Conservation (phyloP, 805 yeast genomes). For the Yarrowia yakushimensis region DNA sequence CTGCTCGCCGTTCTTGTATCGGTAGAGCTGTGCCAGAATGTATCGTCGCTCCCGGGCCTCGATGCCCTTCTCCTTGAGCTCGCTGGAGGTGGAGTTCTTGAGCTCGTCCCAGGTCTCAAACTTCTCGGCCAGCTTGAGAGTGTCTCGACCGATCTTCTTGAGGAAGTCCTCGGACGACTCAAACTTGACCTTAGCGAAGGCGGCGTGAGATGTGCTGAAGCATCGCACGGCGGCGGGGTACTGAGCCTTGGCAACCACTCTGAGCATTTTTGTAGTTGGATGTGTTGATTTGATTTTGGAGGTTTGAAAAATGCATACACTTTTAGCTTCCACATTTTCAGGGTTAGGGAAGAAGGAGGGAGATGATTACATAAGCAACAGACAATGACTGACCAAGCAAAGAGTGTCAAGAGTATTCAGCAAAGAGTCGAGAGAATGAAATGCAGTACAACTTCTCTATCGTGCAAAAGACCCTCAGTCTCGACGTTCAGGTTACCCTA, state of each 20-base stretch:
- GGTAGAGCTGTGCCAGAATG: slow-evolving; percentile 68
- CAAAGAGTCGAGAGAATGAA: too few species aligned
- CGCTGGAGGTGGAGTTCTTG: slow-evolving; percentile 51
- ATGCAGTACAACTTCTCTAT: too few species aligned
- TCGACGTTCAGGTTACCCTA: neutral
- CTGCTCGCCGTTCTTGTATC: slow-evolving; percentile 54
- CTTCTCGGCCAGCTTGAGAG: slow-evolving; percentile 60
- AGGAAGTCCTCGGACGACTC: slow-evolving; percentile 45
- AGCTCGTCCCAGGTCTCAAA: slow-evolving; percentile 74
- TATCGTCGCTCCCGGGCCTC: slow-evolving; percentile 64
- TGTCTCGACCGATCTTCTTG: slow-evolving; percentile 71
- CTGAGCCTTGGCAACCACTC: slow-evolving; percentile 17
- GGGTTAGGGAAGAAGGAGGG: neutral
- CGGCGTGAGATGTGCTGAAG: slow-evolving; percentile 15
- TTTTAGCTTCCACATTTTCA: neutral
- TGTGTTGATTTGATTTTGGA: neutral
- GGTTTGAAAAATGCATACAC: neutral
- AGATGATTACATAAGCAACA: neutral
- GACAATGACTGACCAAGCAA: too few species aligned
- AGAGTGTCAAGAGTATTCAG: too few species aligned
- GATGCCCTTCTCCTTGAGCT: slow-evolving; percentile 72
- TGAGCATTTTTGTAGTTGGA: slow-evolving; percentile 16
- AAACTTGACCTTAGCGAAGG: neutral
- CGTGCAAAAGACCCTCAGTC: too few species aligned
- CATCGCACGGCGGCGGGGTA: slow-evolving; percentile 17